Conservation (phyloP, 495 filamentous ascomycete genomes). For the Penicillium tannophilum region DNA sequence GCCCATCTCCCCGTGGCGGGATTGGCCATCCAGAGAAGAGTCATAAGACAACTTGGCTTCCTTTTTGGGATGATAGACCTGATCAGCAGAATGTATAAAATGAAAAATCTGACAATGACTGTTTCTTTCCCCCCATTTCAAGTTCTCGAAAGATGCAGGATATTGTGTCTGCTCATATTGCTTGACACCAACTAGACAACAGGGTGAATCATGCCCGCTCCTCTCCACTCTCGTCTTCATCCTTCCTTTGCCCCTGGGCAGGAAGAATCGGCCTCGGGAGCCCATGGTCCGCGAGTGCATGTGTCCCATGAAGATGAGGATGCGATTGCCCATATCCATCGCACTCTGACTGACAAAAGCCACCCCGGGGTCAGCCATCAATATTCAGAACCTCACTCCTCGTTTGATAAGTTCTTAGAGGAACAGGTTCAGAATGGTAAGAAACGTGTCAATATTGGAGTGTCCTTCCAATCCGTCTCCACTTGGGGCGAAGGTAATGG, state of each 20-base stretch:
- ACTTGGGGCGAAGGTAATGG: constrained; percentile 38
- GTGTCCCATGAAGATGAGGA: constrained; percentile 37
- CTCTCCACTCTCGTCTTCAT: constrained; percentile 31
- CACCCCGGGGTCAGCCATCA: constrained; percentile 5
- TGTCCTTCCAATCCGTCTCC: constrained; percentile 41
- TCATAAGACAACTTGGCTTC: constrained; percentile 34
- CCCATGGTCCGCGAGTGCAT: constrained; percentile 31
- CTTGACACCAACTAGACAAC: constrained; percentile 4
- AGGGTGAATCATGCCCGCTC: constrained; percentile 35
- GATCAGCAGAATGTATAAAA: constrained; percentile 19
- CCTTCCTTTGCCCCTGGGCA: constrained; percentile 24
- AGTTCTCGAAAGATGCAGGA: not conserved
- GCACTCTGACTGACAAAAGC: constrained; percentile 31
- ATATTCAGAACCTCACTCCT: constrained; percentile 40
- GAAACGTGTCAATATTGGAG: constrained; percentile 38
- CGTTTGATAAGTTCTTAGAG: constrained; percentile 42
- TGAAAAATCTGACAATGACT: not conserved
- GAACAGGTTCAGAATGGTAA: constrained; percentile 35
- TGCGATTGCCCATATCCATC: constrained; percentile 40
- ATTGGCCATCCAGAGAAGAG: constrained; percentile 12
- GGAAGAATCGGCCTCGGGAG: constrained; percentile 18
- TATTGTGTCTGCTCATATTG: not conserved
- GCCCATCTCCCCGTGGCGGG: not conserved
- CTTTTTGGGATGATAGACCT: constrained; percentile 17
- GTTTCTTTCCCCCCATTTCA: not conserved